Conservation (phyloP, 2,329 filamentous ascomycete genomes). For the Allantophomopsis cytisporea region DNA sequence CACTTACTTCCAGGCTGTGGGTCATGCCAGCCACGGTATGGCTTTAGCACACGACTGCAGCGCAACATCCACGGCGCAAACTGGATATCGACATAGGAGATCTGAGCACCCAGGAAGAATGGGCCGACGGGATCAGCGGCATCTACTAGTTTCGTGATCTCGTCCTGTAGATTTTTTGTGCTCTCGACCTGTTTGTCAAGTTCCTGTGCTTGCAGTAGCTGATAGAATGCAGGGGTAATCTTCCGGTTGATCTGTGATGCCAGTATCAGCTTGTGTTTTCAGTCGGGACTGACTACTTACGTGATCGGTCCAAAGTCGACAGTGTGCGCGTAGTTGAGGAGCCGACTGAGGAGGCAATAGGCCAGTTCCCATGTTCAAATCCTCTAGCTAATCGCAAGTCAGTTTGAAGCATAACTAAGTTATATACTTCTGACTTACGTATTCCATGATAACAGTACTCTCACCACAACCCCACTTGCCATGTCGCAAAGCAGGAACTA, state of each 20-base stretch:
- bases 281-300: conserved; percentile 27
- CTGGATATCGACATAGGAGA: conserved; percentile 23
- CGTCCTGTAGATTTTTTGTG: conserved; percentile 46
- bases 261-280: conserved; percentile 3
- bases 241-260: conserved; percentile 54
- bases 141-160: conserved; percentile 37
- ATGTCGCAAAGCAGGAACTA: conserved; percentile 66
- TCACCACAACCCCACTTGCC: conserved; percentile 75
- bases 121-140: conserved; percentile 18
- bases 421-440: conserved; percentile 33
- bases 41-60: conserved; percentile 20
- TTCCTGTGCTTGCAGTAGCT: conserved; percentile 54
- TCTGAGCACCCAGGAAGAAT: conserved; percentile 19
- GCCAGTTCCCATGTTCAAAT: conserved; percentile 43
- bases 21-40: conserved; percentile 23
- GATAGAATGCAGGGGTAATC: conserved; percentile 66
- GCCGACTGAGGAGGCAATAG: conserved; percentile 47
- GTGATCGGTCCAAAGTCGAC: conserved; percentile 70
- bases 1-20: conserved; percentile 20
- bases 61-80: conserved; percentile 26
- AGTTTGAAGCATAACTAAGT: conserved; percentile 1
- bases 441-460: conserved; percentile 74
- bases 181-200: conserved; percentile 39
- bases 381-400: conserved; percentile 45
- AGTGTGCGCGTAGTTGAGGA: conserved; percentile 57